A percentile compares a stretch with the other conserved stretches of the same genome.
These are phyloP conservation scores for Fraxinus dipetala DNA, from an alignment of 305 asterid genomes.

Conservation along the genomic window DNA sequence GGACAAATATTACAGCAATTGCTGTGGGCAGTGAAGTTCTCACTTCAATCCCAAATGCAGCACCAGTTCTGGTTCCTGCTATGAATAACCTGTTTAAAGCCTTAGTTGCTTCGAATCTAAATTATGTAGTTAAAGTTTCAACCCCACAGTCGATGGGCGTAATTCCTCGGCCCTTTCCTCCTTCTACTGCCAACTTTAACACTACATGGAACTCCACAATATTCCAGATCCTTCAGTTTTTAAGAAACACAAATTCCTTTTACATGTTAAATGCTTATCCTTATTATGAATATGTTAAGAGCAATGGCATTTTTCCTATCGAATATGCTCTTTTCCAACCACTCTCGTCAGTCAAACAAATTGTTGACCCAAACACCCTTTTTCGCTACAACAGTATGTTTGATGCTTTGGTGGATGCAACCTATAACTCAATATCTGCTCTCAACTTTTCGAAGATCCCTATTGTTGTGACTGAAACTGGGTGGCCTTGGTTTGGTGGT, in stretches of 20 bases:
- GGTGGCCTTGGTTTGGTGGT: constrained; percentile 90
- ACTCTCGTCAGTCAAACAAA: constrained; percentile 70
- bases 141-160: constrained; percentile 86
- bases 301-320: constrained; percentile 78
- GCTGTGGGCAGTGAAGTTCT: constrained; percentile 94
- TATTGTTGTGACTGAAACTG: constrained; percentile 83
- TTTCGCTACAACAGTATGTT: constrained; percentile 79
- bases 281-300: constrained; percentile 64
- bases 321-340: constrained; percentile 88
- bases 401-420: constrained; percentile 94
- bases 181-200: constrained; percentile 79
- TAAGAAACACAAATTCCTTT: constrained; percentile 71
- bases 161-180: constrained; percentile 71
- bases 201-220: constrained; percentile 65
- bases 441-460: constrained; percentile 76
- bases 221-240: constrained; percentile 72
- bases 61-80: constrained; percentile 70
- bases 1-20: constrained; percentile 80
- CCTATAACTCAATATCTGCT: constrained; percentile 69
- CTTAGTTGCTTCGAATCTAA: constrained; percentile 75
- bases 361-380: constrained; percentile 93
- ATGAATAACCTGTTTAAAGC: constrained; percentile 81
- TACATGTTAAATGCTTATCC: constrained; percentile 93
- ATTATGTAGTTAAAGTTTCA: constrained; percentile 63
- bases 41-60: constrained; percentile 70